Base-by-base conservation (phyloP, 1,284 basidiomycete species). In the Tetrapyrgos nigripes region DNA sequence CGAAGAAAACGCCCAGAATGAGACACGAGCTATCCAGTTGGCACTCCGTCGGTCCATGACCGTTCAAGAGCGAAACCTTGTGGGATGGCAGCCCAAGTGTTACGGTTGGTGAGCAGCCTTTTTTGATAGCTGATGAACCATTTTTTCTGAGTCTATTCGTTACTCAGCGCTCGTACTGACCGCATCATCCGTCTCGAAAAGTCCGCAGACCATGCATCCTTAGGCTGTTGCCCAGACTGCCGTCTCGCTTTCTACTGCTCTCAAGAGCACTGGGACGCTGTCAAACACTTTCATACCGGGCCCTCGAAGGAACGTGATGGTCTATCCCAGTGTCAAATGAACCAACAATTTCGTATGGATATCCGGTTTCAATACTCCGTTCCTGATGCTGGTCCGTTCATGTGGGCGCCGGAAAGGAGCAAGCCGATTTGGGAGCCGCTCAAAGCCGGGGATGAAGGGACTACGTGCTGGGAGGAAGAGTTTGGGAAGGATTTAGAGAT, bases 41-140 rank as follows among this genome's bases (percentile, higher is more conserved):
- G 21, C 13, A 3, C 26, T 45, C 21, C 45, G 46, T 14, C 33
- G 37, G 21, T 17, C 33, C 11, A 9, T 57, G 37, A 44, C 29
- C 27, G 14, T 33, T 6, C 23, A 29, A 11, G 48, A 57, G 40
- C 28, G n/a, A 48, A 55, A 55, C 14, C 3, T 55, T 4, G 23
- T 55, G 1, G 67, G 62, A 26, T 75, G 66, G 66, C 71, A 76
- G 55, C 74, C 76, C 1, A 68, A 70, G 13, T 78, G 76, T 54
- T 67, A 74, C 47, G 71, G 66, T 9, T 76, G 74, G 75, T 76
- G 62, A 28, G 68, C 54, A 17, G n/a, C 21, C 50, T 33, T 33
- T 43, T n/a, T 28, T 35, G 48, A 49, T 35, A 53, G 13, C 33
- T 19, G 44, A 10, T 29, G 33, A 2, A 23, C 24, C 29, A 17